Base-by-base conservation (phyloP, 805 yeast genomes). In the Saturnispora besseyi region DNA sequence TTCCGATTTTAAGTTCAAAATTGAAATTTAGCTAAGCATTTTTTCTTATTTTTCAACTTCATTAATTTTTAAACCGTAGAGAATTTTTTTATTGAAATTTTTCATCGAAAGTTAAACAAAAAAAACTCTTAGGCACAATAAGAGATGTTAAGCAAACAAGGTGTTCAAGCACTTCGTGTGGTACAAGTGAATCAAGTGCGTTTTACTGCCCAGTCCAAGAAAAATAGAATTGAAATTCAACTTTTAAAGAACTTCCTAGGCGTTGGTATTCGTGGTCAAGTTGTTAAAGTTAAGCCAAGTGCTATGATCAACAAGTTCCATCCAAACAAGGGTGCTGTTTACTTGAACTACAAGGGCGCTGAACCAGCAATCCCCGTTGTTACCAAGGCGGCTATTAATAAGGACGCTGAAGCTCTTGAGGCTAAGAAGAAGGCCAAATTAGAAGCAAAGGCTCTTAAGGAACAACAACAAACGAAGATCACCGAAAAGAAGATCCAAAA, bases 271-370 rank as follows among this genome's bases (percentile, higher is more conserved):
- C 70, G 68, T 53, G 96, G 96, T 33, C 84, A 89, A 68, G 74
- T 89, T 41, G 73, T 84, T 29, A 70, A 76, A 33, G 96, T 89
- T 18, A 75, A 79, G 54, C 89, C 96, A 30, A 85, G 88, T 22
- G 72, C 78, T 54, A 89, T 89, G 96, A 78, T 91, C 61, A 87
- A 86, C 67, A 77, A 69, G 57, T 74, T 89, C 50, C 87, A 87
- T 59, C 77, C 78, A 41, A 59, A 71, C 53, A 82, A 86, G 59
- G 85, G 87, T 41, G 96, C 96, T 3, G 75, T 78, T 18, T 89
- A 87, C 60, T 73, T 87, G 58, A 61, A 64, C 42, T 44, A 51
- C 28, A 52, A 55, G n/a, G 65, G 60, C 33, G 59, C 68, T 30
- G 42, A 55, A 49, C 68, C 70, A 22, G 55, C 51, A 15, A 66